Evolutionary conservation across 345 rosid species (phyloP).

Genomic region (Turnera subulata): DNA sequence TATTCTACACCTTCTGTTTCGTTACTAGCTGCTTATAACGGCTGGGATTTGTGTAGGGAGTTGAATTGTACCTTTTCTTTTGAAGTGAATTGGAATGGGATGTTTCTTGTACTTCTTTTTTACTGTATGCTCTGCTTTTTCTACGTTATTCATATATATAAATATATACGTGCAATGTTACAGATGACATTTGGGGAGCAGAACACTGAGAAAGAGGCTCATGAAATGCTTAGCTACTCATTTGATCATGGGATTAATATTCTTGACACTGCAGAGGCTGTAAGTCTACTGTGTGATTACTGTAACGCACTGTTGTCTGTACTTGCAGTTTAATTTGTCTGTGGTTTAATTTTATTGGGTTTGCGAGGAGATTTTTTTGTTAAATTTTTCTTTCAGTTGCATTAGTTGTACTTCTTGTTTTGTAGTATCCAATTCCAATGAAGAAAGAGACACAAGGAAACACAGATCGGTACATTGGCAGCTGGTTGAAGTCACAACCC

Average conservation of each 20-base stretch:
- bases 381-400: neutral
- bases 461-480: conserved; percentile 75
- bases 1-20: neutral
- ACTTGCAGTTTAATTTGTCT: neutral
- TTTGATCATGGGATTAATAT: conserved; percentile 66
- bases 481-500: conserved; percentile 77
- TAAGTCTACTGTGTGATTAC: conserved; percentile 29
- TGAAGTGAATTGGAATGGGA: too few species aligned
- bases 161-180: neutral
- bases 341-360: neutral
- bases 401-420: neutral
- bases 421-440: conserved; percentile 79
- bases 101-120: too few species aligned
- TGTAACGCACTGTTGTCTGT: neutral
- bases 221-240: conserved; percentile 69
- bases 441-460: conserved; percentile 82
- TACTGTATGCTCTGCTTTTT: conserved; percentile 12
- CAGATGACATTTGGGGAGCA: conserved; percentile 95
- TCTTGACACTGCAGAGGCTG: conserved; percentile 79
- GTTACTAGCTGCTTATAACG: neutral
- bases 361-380: neutral
- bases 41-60: too few species aligned
- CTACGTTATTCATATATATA: conserved; percentile 1
- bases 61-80: too few species aligned
- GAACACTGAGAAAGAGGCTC: conserved; percentile 85